Evolutionary conservation across 23 red algal genomes (phyloP), one percentile per base, ranked within the genome.

Genomic region (Gracilaria domingensis): DNA sequence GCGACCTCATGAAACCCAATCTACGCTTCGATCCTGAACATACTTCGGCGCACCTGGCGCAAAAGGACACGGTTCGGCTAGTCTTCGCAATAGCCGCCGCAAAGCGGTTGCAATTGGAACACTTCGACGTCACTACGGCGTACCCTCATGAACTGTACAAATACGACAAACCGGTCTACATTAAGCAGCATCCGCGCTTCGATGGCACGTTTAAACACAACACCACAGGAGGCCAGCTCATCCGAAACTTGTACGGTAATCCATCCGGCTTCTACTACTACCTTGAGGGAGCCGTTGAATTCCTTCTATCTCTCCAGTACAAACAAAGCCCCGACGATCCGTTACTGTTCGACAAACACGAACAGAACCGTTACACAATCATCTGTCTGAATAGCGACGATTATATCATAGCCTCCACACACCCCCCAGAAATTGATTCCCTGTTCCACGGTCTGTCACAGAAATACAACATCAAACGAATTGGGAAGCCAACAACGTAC

Each of bases 201-300:
- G 60, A 91, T 57, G 87, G 87, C 28, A 21, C 87, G 8, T 82
- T 54, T 42, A 65, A 80, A 72, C 37, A 66, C 29, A n/a, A 47
- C 14, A 67, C 50, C 28, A 7, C 50, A 18, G 62, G 38, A 16
- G 51, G 76, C 4, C 8, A 65, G 28, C 56, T 81, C 24, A 42
- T 73, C 20, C 26, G 23, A 21, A 91, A 91, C 75, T 51, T 91
- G 21, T 91, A 81, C 67, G 87, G 87, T 11, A 82, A 55, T 34
- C 74, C 28, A 70, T 57, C 36, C n/a, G 73, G 30, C 1, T 53
- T 57, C 35, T 57, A 32, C 38, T 61, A 44, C 35, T 91, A 81
- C 42, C 38, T 50, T 20, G 58, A 60, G 11, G 42, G 42, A 45
- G 42, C 42, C 11, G 42, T 45, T 4, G 5, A 45, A 11, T 45